A percentile compares a stretch with the other conserved stretches of the same genome.
phyloP scores from a whole-genome alignment of 768 basidiomycete genomes.

The Pholiota molesta region DNA sequence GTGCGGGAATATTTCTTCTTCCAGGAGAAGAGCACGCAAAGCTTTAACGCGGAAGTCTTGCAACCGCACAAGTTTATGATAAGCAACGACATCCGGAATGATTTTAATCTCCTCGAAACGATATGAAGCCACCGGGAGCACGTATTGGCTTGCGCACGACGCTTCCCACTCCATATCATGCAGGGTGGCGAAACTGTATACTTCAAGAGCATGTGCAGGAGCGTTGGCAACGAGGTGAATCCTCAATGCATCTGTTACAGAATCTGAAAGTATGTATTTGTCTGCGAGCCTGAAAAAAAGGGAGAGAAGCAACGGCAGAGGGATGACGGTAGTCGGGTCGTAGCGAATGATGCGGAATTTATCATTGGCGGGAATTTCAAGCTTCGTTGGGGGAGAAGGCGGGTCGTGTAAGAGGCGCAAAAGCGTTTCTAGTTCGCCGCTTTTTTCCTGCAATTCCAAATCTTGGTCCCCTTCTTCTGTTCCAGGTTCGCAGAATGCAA shows the following conservation, averaged over 20 bases:
- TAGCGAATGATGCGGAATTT: conserved; percentile 36
- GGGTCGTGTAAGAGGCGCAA: conserved; percentile 61
- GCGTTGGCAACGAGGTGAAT: conserved; percentile 63
- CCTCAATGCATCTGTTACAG: conserved; percentile 45
- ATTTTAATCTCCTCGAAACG: conserved; percentile 48
- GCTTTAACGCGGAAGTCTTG: conserved; percentile 59
- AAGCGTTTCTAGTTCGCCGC: conserved; percentile 49
- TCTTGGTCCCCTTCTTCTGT: conserved; percentile 18
- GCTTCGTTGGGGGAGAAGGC: conserved; percentile 46
- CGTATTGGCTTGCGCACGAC: conserved; percentile 58
- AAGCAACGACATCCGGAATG: conserved; percentile 61
- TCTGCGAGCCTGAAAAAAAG: conserved; percentile 60
- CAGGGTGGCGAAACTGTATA: conserved; percentile 59
- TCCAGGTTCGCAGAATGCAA: conserved; percentile 52
- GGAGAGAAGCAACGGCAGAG: conserved; percentile 61
- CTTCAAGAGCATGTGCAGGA: conserved; percentile 60
- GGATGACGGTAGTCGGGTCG: conserved; percentile 54
- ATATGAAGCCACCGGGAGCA: conserved; percentile 63
- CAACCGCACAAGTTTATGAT: conserved; percentile 63
- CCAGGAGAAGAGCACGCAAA: conserved; percentile 52
- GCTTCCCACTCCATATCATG: conserved; percentile 51
- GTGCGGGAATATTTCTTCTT: conserved; percentile 72
- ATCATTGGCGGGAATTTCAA: conserved; percentile 24
- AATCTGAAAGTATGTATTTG: conserved; percentile 62
- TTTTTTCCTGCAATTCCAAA: conserved; percentile 59